Conservation (phyloP, 225 moss, liverwort and hornwort species). For the Straminergon stramineum region DNA sequence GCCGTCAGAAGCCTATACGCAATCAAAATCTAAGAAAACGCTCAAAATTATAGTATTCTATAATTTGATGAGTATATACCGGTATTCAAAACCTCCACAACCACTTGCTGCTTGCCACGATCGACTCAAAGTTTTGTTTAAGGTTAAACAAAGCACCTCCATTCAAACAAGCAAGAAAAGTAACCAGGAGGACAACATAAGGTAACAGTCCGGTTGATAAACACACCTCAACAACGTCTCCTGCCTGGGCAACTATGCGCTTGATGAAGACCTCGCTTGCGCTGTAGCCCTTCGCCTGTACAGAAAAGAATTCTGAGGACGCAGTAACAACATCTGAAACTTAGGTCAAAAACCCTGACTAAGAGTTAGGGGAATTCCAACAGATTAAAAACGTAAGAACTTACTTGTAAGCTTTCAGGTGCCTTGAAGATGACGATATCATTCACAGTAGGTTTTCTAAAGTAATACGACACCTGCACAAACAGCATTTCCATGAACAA, state of each 20-base stretch:
- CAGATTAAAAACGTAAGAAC: neutral
- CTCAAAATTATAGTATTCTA: neutral
- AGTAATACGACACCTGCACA: slow-evolving; percentile 89
- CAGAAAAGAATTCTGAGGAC: neutral
- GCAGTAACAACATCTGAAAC: neutral
- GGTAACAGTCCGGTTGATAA: neutral
- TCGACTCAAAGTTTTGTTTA: neutral
- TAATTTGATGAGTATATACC: neutral
- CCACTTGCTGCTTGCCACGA: neutral
- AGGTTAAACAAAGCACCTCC: neutral
- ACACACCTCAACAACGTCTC: slow-evolving; percentile 76
- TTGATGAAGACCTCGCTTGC: slow-evolving; percentile 90
- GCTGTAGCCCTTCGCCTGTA: slow-evolving; percentile 79
- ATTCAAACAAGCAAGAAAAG: neutral
- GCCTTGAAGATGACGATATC: slow-evolving; percentile 94
- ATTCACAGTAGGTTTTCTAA: slow-evolving; percentile 74
- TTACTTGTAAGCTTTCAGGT: slow-evolving; percentile 78
- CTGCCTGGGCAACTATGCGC: slow-evolving; percentile 78
- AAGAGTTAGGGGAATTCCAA: neutral
- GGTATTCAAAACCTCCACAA: neutral
- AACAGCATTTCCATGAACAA: neutral
- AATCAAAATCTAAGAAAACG: neutral
- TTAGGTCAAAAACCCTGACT: neutral
- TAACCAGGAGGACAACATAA: neutral
- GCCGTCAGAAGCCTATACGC: neutral